Evolutionary conservation across 352 stramenopile genomes (phyloP).

Genomic region (Pythium rishiriense): DNA sequence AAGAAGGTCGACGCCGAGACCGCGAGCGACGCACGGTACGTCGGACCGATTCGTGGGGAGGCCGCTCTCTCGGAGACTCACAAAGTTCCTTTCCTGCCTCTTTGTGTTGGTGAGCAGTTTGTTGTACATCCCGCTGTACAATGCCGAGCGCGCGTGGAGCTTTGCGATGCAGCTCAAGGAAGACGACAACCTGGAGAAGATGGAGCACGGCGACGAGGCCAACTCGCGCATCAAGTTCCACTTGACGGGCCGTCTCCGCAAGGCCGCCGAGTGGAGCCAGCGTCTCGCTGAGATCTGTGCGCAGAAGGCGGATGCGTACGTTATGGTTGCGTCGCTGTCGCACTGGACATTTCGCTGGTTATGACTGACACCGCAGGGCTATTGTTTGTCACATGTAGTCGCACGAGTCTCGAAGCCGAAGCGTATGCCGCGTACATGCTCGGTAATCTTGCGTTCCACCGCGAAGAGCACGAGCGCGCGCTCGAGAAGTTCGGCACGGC

Average conservation of each 20-base stretch:
- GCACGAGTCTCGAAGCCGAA: constrained; percentile 87
- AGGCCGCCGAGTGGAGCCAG: constrained; percentile 87
- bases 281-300: constrained; percentile 78
- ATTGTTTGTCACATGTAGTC: constrained; percentile 29
- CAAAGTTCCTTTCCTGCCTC: too few relatives aligned
- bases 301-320: constrained; percentile 72
- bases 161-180: constrained; percentile 92
- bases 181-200: constrained; percentile 86
- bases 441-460: constrained; percentile 87
- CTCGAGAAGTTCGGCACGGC: constrained; percentile 81
- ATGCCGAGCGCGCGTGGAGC: constrained; percentile 89
- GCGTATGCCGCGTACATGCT: constrained; percentile 89
- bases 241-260: constrained; percentile 82
- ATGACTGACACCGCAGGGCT: too few relatives aligned
- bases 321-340: constrained; percentile 9
- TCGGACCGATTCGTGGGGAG: background rate
- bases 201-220: constrained; percentile 81
- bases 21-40: constrained; percentile 57
- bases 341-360: constrained; percentile 1
- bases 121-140: constrained; percentile 89
- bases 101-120: constrained; percentile 30
- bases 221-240: constrained; percentile 91
- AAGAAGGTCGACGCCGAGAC: constrained; percentile 87
- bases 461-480: constrained; percentile 80
- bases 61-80: background rate